Evolutionary conservation across 495 filamentous ascomycete genomes (phyloP), one percentile per base, ranked within the genome.

Genomic region (Mytilinidion resinicola): DNA sequence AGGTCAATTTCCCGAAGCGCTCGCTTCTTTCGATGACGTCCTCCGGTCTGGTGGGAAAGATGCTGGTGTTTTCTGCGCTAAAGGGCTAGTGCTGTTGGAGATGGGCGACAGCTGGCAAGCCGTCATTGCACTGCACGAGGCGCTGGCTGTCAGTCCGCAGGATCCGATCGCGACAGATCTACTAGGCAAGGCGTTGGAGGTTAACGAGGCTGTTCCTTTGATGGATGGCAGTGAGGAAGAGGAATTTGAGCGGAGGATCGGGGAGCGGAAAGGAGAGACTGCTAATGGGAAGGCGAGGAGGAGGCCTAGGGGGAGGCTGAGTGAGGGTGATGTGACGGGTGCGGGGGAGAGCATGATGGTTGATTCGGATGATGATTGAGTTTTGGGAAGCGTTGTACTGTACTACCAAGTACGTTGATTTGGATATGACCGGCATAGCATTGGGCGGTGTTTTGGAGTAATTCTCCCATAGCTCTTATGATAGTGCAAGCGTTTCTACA

Each of bases 21-120:
- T 74, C n/a, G 62, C 57, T 15, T 48, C 63, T 8, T 75, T 86
- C 62, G 78, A 85, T 15, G 80, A 87, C 33, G 87, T 92, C 0
- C 77, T 97, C 5, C 76, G 76, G 1, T 80, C 91, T 66, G 96
- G 95, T 52, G 83, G 90, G 48, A 84, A 89, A 63, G 91, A 72
- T 35, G 60, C 64, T 1, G 66, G 56, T 14, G 60, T 73, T 30
- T 96, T 64, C 79, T 91, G 30, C 51, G 83, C 89, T 0, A 89
- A 90, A 66, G 74, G 68, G 4, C 61, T 77, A n/a, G 70, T 75
- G 47, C 57, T 76, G 33, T 53, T 76, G 12, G 74, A 77, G 53
- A 54, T 75, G 62, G 73, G 72, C 9, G 57, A 62, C 9, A 19
- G 37, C 1, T 73, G 71, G 62, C 68, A 72, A 17, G 74, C 74